Percentiles rank a stretch among this genome's conserved stretches.
These are phyloP conservation scores for Cyberlindnera suaveolens DNA, from an alignment of 805 yeast genomes.

Conservation along the genomic window DNA sequence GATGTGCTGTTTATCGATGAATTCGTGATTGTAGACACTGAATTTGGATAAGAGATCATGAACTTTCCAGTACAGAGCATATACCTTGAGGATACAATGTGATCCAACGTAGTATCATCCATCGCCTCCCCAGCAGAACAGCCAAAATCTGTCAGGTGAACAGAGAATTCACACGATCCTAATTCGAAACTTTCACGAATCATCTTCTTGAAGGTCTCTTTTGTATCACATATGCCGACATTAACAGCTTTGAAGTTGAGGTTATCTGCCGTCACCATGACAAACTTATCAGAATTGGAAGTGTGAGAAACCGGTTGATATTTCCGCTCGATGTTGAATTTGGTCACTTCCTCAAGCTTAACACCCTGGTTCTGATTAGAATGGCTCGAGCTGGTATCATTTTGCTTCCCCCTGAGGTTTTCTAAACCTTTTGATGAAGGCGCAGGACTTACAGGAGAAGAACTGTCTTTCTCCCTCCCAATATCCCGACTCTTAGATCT, in stretches of 20 bases:
- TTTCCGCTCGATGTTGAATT: slow-evolving; percentile 27
- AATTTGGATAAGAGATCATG: slow-evolving; percentile 25
- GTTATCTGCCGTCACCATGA: slow-evolving; percentile 65
- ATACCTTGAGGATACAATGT: slow-evolving; percentile 30
- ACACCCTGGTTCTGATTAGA: background rate
- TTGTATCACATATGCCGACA: slow-evolving; percentile 24
- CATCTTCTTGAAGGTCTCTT: slow-evolving; percentile 33
- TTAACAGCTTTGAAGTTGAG: slow-evolving; percentile 45
- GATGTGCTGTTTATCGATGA: slow-evolving; percentile 38
- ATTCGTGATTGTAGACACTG: slow-evolving; percentile 33
- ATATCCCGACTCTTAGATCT: slow-evolving; percentile 13
- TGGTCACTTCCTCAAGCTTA: slow-evolving; percentile 5
- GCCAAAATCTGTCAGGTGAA: slow-evolving; percentile 67
- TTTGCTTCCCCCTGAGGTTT: background rate
- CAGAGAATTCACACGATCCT: slow-evolving; percentile 24
- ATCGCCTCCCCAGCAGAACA: slow-evolving; percentile 51
- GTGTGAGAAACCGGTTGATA: slow-evolving; percentile 32
- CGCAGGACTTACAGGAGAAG: slow-evolving; percentile 18
- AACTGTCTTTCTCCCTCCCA: slow-evolving; percentile 1
- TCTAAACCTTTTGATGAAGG: background rate
- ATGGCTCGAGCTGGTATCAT: background rate
- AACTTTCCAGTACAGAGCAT: slow-evolving; percentile 30
- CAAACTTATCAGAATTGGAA: slow-evolving; percentile 28
- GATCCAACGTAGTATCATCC: slow-evolving; percentile 40
- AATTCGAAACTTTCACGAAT: slow-evolving; percentile 32